These are phyloP conservation scores for Paramecium sonneborni DNA, from an alignment of 73 alveolate genomes.

Conservation along the genomic window DNA sequence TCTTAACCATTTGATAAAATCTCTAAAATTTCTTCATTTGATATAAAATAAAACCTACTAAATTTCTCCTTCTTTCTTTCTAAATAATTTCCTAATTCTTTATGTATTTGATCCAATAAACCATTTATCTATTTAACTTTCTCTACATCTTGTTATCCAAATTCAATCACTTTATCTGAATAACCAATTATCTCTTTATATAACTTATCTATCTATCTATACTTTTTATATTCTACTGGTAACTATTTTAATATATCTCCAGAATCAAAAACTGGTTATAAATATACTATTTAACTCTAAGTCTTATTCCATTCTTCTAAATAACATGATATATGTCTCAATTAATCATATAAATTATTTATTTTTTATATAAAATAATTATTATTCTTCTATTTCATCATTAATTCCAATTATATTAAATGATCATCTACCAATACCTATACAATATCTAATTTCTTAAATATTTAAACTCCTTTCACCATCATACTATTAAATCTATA, in stretches of 20 bases:
- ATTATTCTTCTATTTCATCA: slow-evolving; percentile 3
- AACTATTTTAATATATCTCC: not conserved
- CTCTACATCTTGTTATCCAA: not conserved
- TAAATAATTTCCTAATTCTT: not conserved
- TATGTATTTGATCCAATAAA: slow-evolving; percentile 6
- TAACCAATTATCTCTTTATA: not conserved
- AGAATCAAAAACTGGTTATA: slow-evolving; percentile 27
- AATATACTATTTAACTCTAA: not conserved
- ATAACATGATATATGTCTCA: not conserved
- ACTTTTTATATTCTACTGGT: slow-evolving; percentile 46
- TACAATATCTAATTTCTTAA: not conserved
- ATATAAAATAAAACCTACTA: not conserved
- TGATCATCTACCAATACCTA: slow-evolving; percentile 34
- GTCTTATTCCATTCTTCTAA: slow-evolving; percentile 5
- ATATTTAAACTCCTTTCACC: not conserved
- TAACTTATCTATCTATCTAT: not conserved
- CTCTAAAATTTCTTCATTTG: not conserved
- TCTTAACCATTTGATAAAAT: slow-evolving; percentile 14
- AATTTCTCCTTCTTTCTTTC: slow-evolving; percentile 16
- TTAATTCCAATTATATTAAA: not conserved
- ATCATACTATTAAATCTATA: not conserved
- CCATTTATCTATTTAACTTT: not conserved
- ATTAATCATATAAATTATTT: not conserved
- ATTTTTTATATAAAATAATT: not conserved
- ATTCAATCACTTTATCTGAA: not conserved